Evolutionary conservation across 2,329 filamentous ascomycete genomes (phyloP), one percentile per base, ranked within the genome.

Genomic region (Alternaria consortialis): DNA sequence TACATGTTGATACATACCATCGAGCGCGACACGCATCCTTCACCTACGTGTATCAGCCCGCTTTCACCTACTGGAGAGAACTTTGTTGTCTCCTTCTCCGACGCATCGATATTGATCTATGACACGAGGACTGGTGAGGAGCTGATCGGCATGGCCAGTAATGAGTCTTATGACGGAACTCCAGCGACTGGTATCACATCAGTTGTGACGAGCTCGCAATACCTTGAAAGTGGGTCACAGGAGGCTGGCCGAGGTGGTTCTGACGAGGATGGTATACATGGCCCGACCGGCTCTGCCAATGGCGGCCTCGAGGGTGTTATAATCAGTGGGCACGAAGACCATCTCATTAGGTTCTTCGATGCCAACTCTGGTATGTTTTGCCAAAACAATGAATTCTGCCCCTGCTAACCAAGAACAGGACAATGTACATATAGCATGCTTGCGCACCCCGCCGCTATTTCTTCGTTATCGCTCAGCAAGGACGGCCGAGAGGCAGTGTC

Each of bases 371-470:
- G 95, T 98, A 90, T 80, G 92, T 87, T 42, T 50, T 13, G 13
- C n/a, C 43, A 17, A 42, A 11, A 40, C 50, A 43, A 52, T 13
- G 17, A 17, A 42, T 63, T 48, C 69, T 48, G n/a, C 6, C 37
- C n/a, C 5, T 25, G 2, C 60, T 65, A 55, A 65, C 34, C 20
- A 2, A 25, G 17, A 53, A 17, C 67, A 98, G 95, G 95, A 58
- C 95, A 99, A 93, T 97, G 94, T 82, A 98, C 95, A 66, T 99
- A 99, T 81, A 96, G 91, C 74, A 99, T 99, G 95, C 88, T 98
- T 61, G 95, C 95, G 6, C 95, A 99, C 72, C 93, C 95, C 0
- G 91, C 94, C 3, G 90, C 95, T 58, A 97, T 99, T 68, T 96
- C 95, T 1, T 91, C 92, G 27, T 86, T 99, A 5, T 96, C 93